Base-by-base conservation (phyloP, 352 stramenopile species). In the Elongisporangium anandrum region DNA sequence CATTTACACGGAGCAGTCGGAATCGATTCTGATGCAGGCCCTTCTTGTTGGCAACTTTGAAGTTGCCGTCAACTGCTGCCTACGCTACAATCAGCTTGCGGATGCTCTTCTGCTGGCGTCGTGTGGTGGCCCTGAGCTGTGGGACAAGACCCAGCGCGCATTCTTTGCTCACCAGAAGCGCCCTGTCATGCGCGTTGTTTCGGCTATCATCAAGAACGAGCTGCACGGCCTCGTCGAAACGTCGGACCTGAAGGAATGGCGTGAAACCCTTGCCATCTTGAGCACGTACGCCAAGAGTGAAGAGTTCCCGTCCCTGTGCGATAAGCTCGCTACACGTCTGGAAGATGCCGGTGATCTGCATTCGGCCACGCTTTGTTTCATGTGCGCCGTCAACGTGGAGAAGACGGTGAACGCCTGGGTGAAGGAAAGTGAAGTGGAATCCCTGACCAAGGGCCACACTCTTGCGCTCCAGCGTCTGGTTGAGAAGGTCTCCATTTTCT, bases 31-130 rank as follows among this genome's bases (percentile, higher is more conserved):
- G 39, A 98, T 98, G 80, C 80, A 97, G 66, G 92, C 97, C 2
- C 73, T 99, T 20, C 72, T 99, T 8, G 96, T 99, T 6, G 97
- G 97, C 41, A 98, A 99, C 75, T 99, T 99, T 65, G 95, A 98
- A 63, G 92, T 97, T 6, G 97, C 97, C 0, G 97, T 99, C 12
- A 97, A 99, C 70, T 97, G 85, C 70, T 99, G 97, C 59, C 87
- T 99, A 59, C 80, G 86, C 41, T 97, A 98, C 64, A 95, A 97
- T 45, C 95, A 99, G 65, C 87, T 98, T 61, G 94, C 96, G 0
- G 97, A 99, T 70, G 97, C 97, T 2, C 71, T 99, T 47, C 56
- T 99, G 19, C 70, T 99, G 20, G 83, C 87, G 24, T 94, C 87
- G 19, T 96, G 91, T 59, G 97, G 96, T 39, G 97, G 96, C 8